These are phyloP conservation scores for Limnomonas spitsbergensis DNA, from an alignment of 139 green algal genomes.

Conservation along the genomic window DNA sequence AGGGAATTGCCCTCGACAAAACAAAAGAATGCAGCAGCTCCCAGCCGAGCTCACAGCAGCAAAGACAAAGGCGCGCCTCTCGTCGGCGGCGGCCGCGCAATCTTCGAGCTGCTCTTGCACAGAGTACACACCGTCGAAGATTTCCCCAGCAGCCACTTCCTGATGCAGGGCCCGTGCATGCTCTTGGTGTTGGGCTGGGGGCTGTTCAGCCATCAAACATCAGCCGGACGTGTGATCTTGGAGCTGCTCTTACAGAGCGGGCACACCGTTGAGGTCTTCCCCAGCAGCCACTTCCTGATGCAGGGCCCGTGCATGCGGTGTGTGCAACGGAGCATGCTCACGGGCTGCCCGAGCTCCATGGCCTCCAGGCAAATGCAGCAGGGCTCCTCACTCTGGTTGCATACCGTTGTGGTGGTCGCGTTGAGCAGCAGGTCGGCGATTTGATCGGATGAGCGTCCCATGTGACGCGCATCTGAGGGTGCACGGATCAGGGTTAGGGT, in stretches of 20 bases:
- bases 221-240: no score
- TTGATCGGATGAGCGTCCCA: no score
- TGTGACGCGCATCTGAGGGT: no score
- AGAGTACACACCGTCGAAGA: constrained; percentile 27
- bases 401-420: neutral
- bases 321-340: constrained; percentile 24
- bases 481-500: no score
- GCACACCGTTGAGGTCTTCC: constrained; percentile 22
- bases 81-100: no score
- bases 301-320: constrained; percentile 34
- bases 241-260: constrained; percentile 27
- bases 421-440: neutral
- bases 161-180: constrained; percentile 31
- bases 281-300: constrained; percentile 32
- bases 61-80: no score
- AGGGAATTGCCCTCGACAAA: no score
- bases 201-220: no score
- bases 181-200: no score
- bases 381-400: neutral
- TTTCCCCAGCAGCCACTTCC: constrained; percentile 27
- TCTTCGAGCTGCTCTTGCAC: constrained; percentile 14
- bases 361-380: constrained; percentile 40
- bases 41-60: no score
- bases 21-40: no score
- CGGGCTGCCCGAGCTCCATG: constrained; percentile 10